Conservation (phyloP, 2,329 filamentous ascomycete genomes). For the Xylaria hypoxylon region DNA sequence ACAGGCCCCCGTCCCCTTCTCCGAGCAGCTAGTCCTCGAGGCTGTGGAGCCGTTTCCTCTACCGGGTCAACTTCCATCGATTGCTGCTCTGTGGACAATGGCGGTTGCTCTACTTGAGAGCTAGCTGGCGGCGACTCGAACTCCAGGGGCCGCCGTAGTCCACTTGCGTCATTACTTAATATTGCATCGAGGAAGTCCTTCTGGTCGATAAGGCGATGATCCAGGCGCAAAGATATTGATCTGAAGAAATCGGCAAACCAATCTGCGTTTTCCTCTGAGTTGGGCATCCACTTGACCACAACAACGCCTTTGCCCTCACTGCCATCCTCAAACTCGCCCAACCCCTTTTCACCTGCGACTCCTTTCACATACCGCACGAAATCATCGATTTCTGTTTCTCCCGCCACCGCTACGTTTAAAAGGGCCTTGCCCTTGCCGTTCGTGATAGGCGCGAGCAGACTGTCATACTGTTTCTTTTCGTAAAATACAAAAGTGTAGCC, state of each 20-base stretch:
- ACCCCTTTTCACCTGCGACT: slow-evolving; percentile 78
- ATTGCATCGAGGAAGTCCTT: slow-evolving; percentile 94
- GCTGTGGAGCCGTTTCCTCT: slow-evolving; percentile 28
- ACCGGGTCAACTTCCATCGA: slow-evolving; percentile 47
- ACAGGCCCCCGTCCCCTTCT: slow-evolving; percentile 56
- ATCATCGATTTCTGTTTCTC: slow-evolving; percentile 76
- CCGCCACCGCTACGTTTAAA: slow-evolving; percentile 69
- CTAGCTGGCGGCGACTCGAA: slow-evolving; percentile 55
- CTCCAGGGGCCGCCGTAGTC: slow-evolving; percentile 76
- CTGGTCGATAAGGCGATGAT: slow-evolving; percentile 87
- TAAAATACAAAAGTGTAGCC: slow-evolving; percentile 92
- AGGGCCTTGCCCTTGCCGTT: slow-evolving; percentile 86
- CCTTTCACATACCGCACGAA: slow-evolving; percentile 82
- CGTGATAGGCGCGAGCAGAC: slow-evolving; percentile 78
- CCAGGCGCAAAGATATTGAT: slow-evolving; percentile 75
- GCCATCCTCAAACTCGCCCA: slow-evolving; percentile 72
- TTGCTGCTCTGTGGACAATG: slow-evolving; percentile 33
- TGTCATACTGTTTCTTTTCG: slow-evolving; percentile 79
- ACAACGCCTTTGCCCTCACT: slow-evolving; percentile 78
- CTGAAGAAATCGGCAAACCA: slow-evolving; percentile 80
- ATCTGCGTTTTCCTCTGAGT: slow-evolving; percentile 63
- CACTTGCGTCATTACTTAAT: slow-evolving; percentile 79
- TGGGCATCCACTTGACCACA: slow-evolving; percentile 77
- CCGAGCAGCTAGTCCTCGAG: slow-evolving; percentile 38
- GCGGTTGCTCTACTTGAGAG: slow-evolving; percentile 43